Conservation (phyloP, 2,329 filamentous ascomycete genomes). For the Westerdykella ornata region DNA sequence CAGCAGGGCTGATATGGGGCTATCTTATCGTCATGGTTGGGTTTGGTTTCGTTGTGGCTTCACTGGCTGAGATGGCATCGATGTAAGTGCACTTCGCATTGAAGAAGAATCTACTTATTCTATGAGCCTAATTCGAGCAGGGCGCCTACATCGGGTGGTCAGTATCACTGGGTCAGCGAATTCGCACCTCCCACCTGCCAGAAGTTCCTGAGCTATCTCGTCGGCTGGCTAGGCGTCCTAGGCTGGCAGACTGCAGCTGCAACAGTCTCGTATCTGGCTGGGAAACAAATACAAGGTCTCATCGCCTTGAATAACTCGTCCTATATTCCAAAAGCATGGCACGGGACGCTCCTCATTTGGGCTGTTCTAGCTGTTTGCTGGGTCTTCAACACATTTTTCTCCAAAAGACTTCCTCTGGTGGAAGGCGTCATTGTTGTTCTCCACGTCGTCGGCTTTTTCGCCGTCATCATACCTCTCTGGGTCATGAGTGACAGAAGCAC, state of each 20-base stretch:
- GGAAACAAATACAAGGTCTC: conserved; percentile 5
- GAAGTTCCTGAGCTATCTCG: conserved; percentile 34
- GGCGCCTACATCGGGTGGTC: conserved; percentile 29
- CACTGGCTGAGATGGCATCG: conserved; percentile 13
- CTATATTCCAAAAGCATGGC: conserved; percentile 38
- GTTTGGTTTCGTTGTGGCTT: conserved; percentile 3
- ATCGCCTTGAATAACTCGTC: conserved; percentile 25
- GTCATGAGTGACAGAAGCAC: conserved; percentile 1
- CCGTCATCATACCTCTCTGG: conserved; percentile 29
- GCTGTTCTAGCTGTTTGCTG: conserved; percentile 25
- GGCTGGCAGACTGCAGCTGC: conserved; percentile 30
- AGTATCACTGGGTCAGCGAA: conserved; percentile 30
- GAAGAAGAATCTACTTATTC: conserved; percentile 24
- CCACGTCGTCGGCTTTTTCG: conserved; percentile 45
- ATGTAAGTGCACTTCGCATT: conserved; percentile 11
- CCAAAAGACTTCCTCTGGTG: conserved; percentile 37
- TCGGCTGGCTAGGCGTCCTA: conserved; percentile 33
- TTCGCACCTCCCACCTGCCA: conserved; percentile 36
- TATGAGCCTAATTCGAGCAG: conserved; percentile 24
- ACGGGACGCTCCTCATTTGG: conserved; percentile 42
- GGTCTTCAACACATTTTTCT: conserved; percentile 39
- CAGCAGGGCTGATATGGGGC: conserved; percentile 10
- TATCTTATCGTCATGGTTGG: conserved; percentile 5
- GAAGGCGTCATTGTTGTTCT: conserved; percentile 41
- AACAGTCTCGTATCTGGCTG: conserved; percentile 5